phyloP scores from a whole-genome alignment of 495 filamentous ascomycete genomes.

The Penicillium pulvis region DNA sequence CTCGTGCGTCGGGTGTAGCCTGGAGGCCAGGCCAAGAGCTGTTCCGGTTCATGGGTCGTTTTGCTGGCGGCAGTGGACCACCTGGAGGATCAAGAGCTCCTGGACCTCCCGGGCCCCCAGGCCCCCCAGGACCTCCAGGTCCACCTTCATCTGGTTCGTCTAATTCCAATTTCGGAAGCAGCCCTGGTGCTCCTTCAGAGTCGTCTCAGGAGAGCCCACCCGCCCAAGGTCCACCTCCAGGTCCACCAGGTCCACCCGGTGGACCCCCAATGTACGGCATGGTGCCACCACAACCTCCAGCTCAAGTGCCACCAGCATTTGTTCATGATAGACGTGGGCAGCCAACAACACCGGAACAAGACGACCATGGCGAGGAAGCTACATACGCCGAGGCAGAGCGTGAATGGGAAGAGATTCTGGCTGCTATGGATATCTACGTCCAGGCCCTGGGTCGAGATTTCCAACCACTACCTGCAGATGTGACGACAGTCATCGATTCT shows the following conservation, averaged over 20 bases:
- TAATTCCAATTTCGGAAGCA: constrained; percentile 8
- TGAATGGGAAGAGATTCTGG: constrained; percentile 77
- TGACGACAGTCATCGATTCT: constrained; percentile 59
- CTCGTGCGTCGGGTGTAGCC: constrained; percentile 48
- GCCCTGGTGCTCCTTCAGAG: constrained; percentile 12
- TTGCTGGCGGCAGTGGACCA: constrained; percentile 26
- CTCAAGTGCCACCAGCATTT: constrained; percentile 46
- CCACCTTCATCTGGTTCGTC: constrained; percentile 20
- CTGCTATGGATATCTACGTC: constrained; percentile 67
- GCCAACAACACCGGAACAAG: constrained; percentile 25
- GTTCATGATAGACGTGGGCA: constrained; percentile 22
- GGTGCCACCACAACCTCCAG: constrained; percentile 46
- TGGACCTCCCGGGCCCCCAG: constrained; percentile 24
- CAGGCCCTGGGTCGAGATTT: constrained; percentile 73
- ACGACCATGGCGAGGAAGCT: constrained; percentile 56
- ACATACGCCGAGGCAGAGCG: constrained; percentile 68
- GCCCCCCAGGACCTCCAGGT: constrained; percentile 15
- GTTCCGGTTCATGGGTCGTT: constrained; percentile 47
- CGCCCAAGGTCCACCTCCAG: constrained; percentile 1
- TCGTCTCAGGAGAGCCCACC: constrained; percentile 14
- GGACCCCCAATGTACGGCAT: constrained; percentile 55
- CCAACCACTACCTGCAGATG: constrained; percentile 73
- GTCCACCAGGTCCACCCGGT: constrained; percentile 3
- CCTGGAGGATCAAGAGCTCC: constrained; percentile 32
- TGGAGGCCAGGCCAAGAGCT: constrained; percentile 61